A percentile compares a stretch with the other conserved stretches of the same genome.
These are phyloP conservation scores for Arthonia radiata DNA, from an alignment of 495 filamentous ascomycete genomes.

Conservation along the genomic window DNA sequence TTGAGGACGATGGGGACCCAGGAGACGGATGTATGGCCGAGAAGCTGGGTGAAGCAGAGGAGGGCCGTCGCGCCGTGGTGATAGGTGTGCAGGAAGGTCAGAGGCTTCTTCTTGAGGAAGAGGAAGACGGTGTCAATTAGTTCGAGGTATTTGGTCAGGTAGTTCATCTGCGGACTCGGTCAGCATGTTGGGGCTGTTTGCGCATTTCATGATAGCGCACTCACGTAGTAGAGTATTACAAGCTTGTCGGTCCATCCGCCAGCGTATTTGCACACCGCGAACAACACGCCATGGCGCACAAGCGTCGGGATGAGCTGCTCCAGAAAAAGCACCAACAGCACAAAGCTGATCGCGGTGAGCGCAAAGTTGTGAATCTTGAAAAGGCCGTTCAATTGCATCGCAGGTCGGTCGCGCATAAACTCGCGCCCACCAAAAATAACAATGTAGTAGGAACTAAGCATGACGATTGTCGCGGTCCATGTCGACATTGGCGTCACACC, in stretches of 20 bases:
- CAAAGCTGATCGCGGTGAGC: constrained; percentile 42
- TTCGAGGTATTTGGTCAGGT: constrained; percentile 65
- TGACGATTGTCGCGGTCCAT: constrained; percentile 33
- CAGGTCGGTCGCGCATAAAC: constrained; percentile 40
- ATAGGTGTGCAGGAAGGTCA: constrained; percentile 73
- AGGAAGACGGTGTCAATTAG: constrained; percentile 61
- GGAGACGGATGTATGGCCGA: constrained; percentile 51
- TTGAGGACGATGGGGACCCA: constrained; percentile 63
- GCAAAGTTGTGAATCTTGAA: constrained; percentile 69
- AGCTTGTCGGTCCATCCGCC: constrained; percentile 62
- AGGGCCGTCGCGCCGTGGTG: constrained; percentile 66
- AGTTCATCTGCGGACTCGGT: constrained; percentile 39
- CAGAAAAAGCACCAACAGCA: constrained; percentile 42
- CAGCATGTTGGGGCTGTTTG: constrained; percentile 8
- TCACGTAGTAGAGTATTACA: constrained; percentile 57
- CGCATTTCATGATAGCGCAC: constrained; percentile 9
- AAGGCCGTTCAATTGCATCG: constrained; percentile 39
- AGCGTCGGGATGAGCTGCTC: constrained; percentile 50
- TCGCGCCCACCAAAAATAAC: constrained; percentile 54
- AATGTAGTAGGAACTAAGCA: constrained; percentile 45
- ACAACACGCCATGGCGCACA: constrained; percentile 41
- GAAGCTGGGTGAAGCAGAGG: constrained; percentile 66
- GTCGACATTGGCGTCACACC: constrained; percentile 48
- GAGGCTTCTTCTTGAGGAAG: constrained; percentile 68
- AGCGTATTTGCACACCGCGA: constrained; percentile 38